Evolutionary conservation across 139 green algal genomes (phyloP), one percentile per base, ranked within the genome.

Genomic region (Chlorella sp.): DNA sequence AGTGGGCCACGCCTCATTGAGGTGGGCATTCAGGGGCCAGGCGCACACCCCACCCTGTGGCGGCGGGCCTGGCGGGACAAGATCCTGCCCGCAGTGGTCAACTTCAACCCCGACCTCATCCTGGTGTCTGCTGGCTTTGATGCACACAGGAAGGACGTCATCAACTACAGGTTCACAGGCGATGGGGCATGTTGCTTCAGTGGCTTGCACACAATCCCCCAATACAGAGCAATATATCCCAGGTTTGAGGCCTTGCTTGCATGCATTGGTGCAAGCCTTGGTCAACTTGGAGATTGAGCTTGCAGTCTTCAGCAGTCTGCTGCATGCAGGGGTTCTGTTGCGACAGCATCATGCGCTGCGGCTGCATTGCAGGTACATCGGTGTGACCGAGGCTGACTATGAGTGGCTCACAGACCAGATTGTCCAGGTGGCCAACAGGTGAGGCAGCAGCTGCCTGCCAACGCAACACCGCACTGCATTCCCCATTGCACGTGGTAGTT

Each of bases 91-190:
- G 85, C 83, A 3, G 51, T 93, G 33, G 70, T 82, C 35, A 84
- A 87, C 63, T 95, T 95, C 82, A 64, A 83, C 26, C 91, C 92
- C 0, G 93, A 97, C 88, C 35, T 97, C 17, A 95, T 97, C 77
- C 67, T 97, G 3, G 75, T 97, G 27, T 95, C 87, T 1, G 91
- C 93, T 1, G 92, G 93, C 35, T 97, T 97, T 83, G 93, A 97
- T 67, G 93, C 93, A 17, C 77, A 82, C 72, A 78, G 61, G 60
- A 71, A 71, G 67, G 67, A n/a, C n/a, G n/a, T n/a, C n/a, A n/a
- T n/a, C n/a, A n/a, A n/a, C 27, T n/a, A 67, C 17, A 22, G 22
- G 14, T 14, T 23, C 17, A 64, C 55, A 23, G 23, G 55, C 17
- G 4, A 31, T 14, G 17, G 42, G 49, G 62, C 14, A n/a, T n/a